Base-by-base conservation (phyloP, 2,329 filamentous ascomycete genomes). In the Orbilia blumenaviensis region DNA sequence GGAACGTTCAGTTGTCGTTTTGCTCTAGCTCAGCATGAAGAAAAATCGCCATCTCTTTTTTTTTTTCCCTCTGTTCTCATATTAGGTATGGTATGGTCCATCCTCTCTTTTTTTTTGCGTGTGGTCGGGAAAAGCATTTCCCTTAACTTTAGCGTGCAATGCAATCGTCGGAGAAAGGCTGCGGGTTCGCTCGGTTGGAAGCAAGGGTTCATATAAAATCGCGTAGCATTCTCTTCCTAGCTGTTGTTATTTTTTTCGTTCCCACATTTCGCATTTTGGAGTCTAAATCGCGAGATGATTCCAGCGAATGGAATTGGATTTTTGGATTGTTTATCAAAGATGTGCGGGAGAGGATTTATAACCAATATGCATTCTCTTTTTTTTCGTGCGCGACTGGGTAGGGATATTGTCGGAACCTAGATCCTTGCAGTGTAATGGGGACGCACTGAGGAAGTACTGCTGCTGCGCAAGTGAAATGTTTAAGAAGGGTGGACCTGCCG, bases 151-250 rank as follows among this genome's bases (percentile, higher is more conserved):
- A n/a, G n/a, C n/a, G n/a, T n/a, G n/a, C n/a, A n/a, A n/a, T n/a
- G n/a, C n/a, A n/a, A n/a, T n/a, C n/a, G 41, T 44, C 41, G 41
- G 41, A 18, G 41, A 10, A 41, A 41, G 12, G 48, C 48, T 12
- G 18, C 52, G 52, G 52, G 52, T n/a, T 56, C 52, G 52, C 52
- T 56, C 52, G 52, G 52, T 38, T 56, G 32, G 52, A 32, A 12
- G 52, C 52, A 56, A 56, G 52, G 52, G n/a, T n/a, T n/a, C n/a
- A n/a, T n/a, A 56, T 56, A 16, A 56, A 27, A 56, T 56, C 52
- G 52, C 52, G 52, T 56, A 56, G 32, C 52, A 56, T 56, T 56
- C 52, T 56, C 38, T 38, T 56, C 29, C n/a, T n/a, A n/a, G n/a
- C n/a, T n/a, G n/a, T n/a, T n/a, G n/a, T n/a, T n/a, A n/a, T n/a